Base-by-base conservation (phyloP, 768 basidiomycete species). In the Tylopilus subfusipes region DNA sequence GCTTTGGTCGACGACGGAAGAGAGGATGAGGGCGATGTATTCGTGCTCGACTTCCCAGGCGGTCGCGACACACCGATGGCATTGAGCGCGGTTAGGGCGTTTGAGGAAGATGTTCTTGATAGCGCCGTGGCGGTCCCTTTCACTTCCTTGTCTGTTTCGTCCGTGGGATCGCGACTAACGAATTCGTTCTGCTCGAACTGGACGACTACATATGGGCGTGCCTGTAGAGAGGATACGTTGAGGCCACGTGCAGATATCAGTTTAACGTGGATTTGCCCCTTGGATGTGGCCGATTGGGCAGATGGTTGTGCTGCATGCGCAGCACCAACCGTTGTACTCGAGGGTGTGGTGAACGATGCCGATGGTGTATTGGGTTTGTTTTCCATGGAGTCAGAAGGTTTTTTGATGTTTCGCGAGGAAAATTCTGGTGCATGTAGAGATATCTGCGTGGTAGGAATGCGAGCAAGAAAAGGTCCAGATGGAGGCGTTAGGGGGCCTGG, bases 131-230 rank as follows among this genome's bases (percentile, higher is more conserved):
- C 81, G 38, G 80, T 79, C 63, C 91, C 93, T 69, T 87, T 92
- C 72, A 91, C 88, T 72, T 93, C 90, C 77, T 90, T 93, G 76
- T 90, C 90, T 18, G 79, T 75, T 70, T 92, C 90, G 60, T 84
- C 82, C 24, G 87, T 90, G 25, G 93, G 91, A 70, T 96, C 91
- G 42, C 97, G 78, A 63, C 86, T 86, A 70, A 99, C 86, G 68
- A 98, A 99, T 73, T 99, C 97, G 79, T 93, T 98, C 73, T 98
- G 90, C 76, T 99, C 97, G 73, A 98, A 99, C 72, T 94, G 90
- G 62, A 95, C 94, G 69, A 98, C 95, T 63, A 94, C 90, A 70
- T 99, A 98, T 18, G 94, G 91, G 0, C 84, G 78, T 4, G 89
- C 84, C 57, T 77, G 69, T 40, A 80, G 63, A 14, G 84, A 80